A percentile compares a stretch with the other conserved stretches of the same genome.
These are phyloP conservation scores for Rutstroemia sp. DNA, from an alignment of 2,329 filamentous ascomycete species.

Conservation along the genomic window DNA sequence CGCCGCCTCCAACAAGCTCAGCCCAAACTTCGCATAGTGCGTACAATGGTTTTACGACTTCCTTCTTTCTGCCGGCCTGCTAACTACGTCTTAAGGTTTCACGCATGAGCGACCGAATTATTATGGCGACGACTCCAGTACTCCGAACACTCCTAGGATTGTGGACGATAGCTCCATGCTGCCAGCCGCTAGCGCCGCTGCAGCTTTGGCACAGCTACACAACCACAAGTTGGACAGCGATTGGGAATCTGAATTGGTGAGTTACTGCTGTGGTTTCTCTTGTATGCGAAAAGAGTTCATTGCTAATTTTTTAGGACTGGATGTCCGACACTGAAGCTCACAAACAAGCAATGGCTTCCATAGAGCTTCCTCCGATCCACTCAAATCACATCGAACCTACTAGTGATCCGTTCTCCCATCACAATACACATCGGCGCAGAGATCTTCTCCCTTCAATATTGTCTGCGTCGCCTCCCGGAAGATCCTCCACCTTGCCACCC, in stretches of 20 bases:
- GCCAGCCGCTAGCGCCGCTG: constrained; percentile 71
- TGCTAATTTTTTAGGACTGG: constrained; percentile 47
- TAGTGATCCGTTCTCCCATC: constrained; percentile 63
- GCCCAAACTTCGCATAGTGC: constrained; percentile 25
- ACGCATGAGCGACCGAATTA: constrained; percentile 58
- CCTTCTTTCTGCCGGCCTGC: constrained; percentile 14
- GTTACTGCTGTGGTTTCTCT: constrained; percentile 27
- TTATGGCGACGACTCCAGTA: constrained; percentile 58
- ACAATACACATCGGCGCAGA: constrained; percentile 54
- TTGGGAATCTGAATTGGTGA: constrained; percentile 71
- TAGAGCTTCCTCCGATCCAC: constrained; percentile 67
- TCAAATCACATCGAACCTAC: constrained; percentile 41
- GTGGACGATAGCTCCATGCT: constrained; percentile 61
- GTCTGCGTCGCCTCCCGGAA: constrained; percentile 72
- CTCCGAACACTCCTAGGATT: constrained; percentile 60
- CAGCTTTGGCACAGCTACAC: constrained; percentile 78
- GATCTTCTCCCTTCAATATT: constrained; percentile 80
- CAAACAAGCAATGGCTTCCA: constrained; percentile 53
- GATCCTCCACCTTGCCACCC: constrained; percentile 82
- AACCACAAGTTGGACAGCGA: constrained; percentile 69
- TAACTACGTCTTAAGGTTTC: constrained; percentile 37
- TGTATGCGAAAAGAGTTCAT: neutral
- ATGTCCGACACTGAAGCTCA: constrained; percentile 64
- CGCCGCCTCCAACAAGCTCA: constrained; percentile 23
- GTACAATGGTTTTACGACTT: constrained; percentile 11